Evolutionary conservation across 495 filamentous ascomycete genomes (phyloP), one percentile per base, ranked within the genome.

Genomic region (Xylaria palmicola): DNA sequence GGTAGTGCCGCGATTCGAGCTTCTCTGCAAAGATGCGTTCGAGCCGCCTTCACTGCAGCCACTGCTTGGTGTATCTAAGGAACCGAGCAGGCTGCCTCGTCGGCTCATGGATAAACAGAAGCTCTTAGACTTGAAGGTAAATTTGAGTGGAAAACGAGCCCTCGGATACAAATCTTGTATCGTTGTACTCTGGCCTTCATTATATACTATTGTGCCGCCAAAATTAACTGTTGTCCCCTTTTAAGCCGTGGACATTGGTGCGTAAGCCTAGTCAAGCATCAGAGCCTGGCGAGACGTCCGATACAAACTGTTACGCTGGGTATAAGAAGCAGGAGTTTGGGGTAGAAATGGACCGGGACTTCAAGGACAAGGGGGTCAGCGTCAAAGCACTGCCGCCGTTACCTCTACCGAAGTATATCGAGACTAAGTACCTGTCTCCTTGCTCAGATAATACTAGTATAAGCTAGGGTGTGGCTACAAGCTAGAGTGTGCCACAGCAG

Each of bases 1-100:
- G 39, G 20, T 56, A 56, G 10, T 22, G 53, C 53, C 53, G 53
- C 53, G 53, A 56, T 56, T 56, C 27, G 53, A 43, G 53, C 3
- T 44, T 44, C 0, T 30, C 22, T 55, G 13, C 20, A 3, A 55
- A n/a, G 50, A 53, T 37, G 32, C 13, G n/a, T n/a, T 39, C 12
- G 19, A 20, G 20, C 19, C 37, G 26, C 20, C 49, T 52, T 24
- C 17, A 17, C 30, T 52, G 49, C 32, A 29, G 22, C 50, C 50
- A 53, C 50, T 24, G 22, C 36, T 55, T 12, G 22, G 51, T 41
- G 51, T 55, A 41, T 10, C 8, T 8, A 1, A 27, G 32, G 5
- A 19, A 17, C 27, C 20, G 15, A 54, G 15, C 12, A 15, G 13
- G 9, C 9, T 54, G 50, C 26, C 26, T 40, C 22, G 17, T 54